These are phyloP conservation scores for Kernera saxatilis DNA, from an alignment of 345 rosid genomes.

Conservation along the genomic window DNA sequence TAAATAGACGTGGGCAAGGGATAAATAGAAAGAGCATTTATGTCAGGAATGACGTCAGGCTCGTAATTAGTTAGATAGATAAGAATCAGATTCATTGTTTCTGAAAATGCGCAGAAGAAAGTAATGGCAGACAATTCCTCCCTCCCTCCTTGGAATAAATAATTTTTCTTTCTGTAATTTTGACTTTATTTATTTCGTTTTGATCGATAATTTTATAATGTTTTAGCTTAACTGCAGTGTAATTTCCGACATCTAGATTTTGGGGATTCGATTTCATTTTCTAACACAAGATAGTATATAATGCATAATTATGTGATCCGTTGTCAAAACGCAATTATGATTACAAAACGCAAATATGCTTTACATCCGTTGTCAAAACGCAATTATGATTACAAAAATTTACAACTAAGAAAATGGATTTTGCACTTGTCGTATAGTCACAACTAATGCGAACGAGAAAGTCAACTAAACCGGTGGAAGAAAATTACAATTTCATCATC, in stretches of 20 bases:
- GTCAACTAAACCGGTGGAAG: not conserved
- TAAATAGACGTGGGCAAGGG: not conserved
- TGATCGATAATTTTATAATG: not conserved
- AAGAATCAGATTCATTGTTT: slow-evolving; percentile 16
- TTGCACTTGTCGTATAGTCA: slow-evolving; percentile 5
- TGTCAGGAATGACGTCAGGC: slow-evolving; percentile 25
- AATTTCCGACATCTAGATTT: not conserved
- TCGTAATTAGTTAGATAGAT: not conserved
- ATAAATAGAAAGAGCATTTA: not conserved
- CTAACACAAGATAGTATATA: not conserved
- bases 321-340: not conserved
- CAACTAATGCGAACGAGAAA: not conserved
- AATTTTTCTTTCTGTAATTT: not conserved
- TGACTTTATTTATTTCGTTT: not conserved
- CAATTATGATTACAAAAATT: not conserved
- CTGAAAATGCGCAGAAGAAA: not conserved
- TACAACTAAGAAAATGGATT: not conserved
- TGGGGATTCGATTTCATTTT: not conserved
- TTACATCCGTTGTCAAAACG: not conserved
- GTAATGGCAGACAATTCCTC: slow-evolving; percentile 12
- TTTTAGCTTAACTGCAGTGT: not conserved
- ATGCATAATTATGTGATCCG: not conserved
- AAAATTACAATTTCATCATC: not conserved
- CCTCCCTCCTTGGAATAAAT: not conserved
- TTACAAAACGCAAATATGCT: not conserved